Percentiles rank a stretch among this genome's conserved stretches.
Evolutionary conservation across 106 monocot genomes (phyloP).

Genomic region (Phalaenopsis equestris): DNA sequence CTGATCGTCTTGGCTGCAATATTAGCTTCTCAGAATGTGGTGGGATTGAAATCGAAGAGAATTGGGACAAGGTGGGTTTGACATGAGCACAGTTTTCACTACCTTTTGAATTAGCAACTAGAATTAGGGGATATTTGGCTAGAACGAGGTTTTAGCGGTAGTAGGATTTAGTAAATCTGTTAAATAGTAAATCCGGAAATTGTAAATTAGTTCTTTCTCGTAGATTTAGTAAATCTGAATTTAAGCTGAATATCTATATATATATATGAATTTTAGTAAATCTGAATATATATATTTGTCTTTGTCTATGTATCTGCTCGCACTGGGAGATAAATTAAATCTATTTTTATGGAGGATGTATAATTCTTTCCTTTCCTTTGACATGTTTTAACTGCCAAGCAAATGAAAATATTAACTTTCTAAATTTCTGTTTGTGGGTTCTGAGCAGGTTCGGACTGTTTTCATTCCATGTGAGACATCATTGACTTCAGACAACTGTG

Average conservation of each 20-base stretch:
- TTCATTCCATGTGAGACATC: conserved; percentile 72
- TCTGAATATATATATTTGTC: too few species aligned
- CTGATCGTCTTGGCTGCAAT: conserved; percentile 83
- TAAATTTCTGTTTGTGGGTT: conserved; percentile 64
- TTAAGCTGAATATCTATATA: too few species aligned
- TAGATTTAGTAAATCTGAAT: too few species aligned
- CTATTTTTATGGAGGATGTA: too few species aligned
- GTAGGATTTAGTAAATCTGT: too few species aligned
- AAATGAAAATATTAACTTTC: conserved; percentile 81
- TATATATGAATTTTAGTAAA: too few species aligned
- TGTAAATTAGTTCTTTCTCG: too few species aligned
- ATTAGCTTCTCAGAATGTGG: conserved; percentile 95
- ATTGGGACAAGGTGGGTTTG: conserved; percentile 62
- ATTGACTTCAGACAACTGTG: conserved; percentile 58
- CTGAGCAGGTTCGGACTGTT: conserved; percentile 54
- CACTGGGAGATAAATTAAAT: too few species aligned
- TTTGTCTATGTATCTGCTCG: too few species aligned
- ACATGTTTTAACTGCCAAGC: conserved; percentile 70
- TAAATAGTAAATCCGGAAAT: too few species aligned
- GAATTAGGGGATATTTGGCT: too few species aligned
- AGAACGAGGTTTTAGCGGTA: too few species aligned
- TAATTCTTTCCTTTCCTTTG: conserved; percentile 38
- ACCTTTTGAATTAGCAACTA: neutral
- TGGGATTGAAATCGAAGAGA: conserved; percentile 72
- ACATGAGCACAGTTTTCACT: neutral